Evolutionary conservation across 1,284 basidiomycete species (phyloP).

Genomic region (Puccinia triticina): DNA sequence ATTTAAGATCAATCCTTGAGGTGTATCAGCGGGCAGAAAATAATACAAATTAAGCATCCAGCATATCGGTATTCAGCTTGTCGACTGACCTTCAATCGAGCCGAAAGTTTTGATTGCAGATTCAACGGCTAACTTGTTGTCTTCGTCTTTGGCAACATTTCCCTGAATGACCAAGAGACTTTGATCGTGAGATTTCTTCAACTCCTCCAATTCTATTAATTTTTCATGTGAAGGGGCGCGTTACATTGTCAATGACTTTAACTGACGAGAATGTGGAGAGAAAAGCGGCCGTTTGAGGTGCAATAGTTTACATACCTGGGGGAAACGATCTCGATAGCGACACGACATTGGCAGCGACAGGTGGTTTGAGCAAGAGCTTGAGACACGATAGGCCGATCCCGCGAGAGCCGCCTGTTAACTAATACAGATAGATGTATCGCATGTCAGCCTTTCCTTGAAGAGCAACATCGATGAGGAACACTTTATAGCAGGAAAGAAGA

Average conservation of each 20-base stretch:
- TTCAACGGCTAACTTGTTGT: slow-evolving; percentile 40
- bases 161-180: slow-evolving; percentile 23
- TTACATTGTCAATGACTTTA: too few relatives aligned
- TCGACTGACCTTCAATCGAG: slow-evolving; percentile 38
- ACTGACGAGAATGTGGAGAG: too few relatives aligned
- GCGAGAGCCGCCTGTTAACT: slow-evolving; percentile 44
- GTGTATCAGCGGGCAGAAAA: not conserved
- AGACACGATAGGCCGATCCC: slow-evolving; percentile 49
- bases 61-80: not conserved
- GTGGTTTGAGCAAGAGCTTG: slow-evolving; percentile 20
- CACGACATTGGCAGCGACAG: slow-evolving; percentile 35
- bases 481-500: not conserved
- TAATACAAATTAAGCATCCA: not conserved
- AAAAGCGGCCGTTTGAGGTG: not conserved
- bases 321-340: slow-evolving; percentile 42
- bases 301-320: slow-evolving; percentile 19
- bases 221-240: not conserved
- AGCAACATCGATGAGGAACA: not conserved
- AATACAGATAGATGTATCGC: not conserved
- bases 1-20: slow-evolving; percentile 43
- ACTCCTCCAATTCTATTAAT: slow-evolving; percentile 31
- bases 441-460: not conserved
- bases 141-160: slow-evolving; percentile 26
- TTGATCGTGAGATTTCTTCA: slow-evolving; percentile 8
- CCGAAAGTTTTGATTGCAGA: slow-evolving; percentile 34